These are phyloP conservation scores for Ophiostoma triangulosporum DNA, from an alignment of 2,329 filamentous ascomycete genomes.

Conservation along the genomic window DNA sequence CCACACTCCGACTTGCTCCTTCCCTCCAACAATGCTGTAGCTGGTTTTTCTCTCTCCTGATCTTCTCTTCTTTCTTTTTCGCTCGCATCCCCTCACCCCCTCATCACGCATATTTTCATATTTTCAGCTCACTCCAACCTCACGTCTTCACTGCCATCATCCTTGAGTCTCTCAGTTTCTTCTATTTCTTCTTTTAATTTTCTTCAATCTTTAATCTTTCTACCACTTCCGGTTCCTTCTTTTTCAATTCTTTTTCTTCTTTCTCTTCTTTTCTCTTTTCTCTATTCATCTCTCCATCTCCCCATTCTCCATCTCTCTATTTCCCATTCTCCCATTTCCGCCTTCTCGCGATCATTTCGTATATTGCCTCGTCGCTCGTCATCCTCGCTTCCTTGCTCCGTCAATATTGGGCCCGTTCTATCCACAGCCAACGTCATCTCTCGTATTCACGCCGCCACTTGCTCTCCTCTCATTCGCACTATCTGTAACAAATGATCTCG, in stretches of 20 bases:
- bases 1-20: too few species aligned
- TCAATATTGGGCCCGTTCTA: neutral
- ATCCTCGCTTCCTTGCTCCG: neutral
- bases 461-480: neutral
- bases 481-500: neutral
- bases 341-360: too few species aligned
- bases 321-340: too few species aligned
- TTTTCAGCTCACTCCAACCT: neutral
- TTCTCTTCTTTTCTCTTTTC: neutral
- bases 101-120: neutral
- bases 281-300: neutral
- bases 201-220: neutral
- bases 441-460: neutral
- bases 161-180: neutral
- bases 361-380: too few species aligned
- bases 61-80: neutral
- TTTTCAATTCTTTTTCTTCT: neutral
- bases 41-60: neutral
- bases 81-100: neutral
- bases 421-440: conserved; percentile 1
- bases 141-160: neutral
- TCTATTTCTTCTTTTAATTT: neutral
- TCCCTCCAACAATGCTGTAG: conserved; percentile 1
- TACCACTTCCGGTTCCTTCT: neutral
- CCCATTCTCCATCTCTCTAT: neutral